Evolutionary conservation across 192 early-diverging fungal genomes (phyloP), one percentile per base, ranked within the genome.

Genomic region (Coemansia sp.): DNA sequence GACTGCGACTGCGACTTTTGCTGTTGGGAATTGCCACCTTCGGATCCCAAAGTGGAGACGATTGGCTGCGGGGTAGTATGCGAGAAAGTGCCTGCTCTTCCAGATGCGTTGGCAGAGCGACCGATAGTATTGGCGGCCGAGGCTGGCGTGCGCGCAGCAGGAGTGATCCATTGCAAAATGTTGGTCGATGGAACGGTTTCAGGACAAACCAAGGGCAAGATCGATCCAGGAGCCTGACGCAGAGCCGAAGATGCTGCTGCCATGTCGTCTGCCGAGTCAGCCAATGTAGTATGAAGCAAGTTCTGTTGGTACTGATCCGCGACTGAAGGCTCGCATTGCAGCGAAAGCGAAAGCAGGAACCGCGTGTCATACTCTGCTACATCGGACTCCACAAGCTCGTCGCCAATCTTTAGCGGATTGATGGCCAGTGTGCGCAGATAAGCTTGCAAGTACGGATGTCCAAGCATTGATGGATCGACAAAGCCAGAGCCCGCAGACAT

Each of bases 191-290:
- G 74, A 45, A 84, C 78, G 0, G 75, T 80, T 34, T 84, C 83
- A 12, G 83, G 83, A 31, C 78, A 84, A 34, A 80, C 83, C 34
- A 84, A 67, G n/a, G 78, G 83, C 54, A 82, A 32, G n/a, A 82
- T 82, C 32, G 80, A 76, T 3, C 80, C 80, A 1, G 75, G 80
- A 0, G 80, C 80, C 62, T 76, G 75, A 4, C 80, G 67, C 14
- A 82, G 59, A 12, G 71, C 66, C 51, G 69, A 72, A 25, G 56
- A 65, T 55, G 56, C 63, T 29, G 63, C 25, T 1, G 63, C 48
- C 50, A 66, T 30, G 16, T 75, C 73, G 20, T 70, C 75, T 18
- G 58, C 42, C 6, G 45, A 48, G 33, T 60, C 58, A 20, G 38
- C 33, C 42, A 14, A 45, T 11, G 54, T 18, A 16, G 58, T 56